A percentile compares a stretch with the other conserved stretches of the same genome.
Conservation (phyloP, 805 yeast species). For the Candida ipomoeae region DNA sequence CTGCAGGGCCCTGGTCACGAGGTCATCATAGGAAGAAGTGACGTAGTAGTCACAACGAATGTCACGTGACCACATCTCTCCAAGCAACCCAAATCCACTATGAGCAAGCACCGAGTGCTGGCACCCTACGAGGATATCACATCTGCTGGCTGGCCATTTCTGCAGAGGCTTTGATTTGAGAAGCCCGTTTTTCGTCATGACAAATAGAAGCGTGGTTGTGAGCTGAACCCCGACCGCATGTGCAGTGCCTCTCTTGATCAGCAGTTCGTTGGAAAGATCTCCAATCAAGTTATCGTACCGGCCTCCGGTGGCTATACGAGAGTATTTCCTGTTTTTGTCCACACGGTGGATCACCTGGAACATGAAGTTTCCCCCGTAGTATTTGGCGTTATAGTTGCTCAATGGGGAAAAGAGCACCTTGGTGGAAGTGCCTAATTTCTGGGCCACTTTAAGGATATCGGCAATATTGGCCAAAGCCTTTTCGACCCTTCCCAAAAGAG, state of each 20-base stretch:
- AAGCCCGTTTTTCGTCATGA: slow-evolving; percentile 28
- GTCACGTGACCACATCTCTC: slow-evolving; percentile 68
- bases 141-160: slow-evolving; percentile 47
- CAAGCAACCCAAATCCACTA: slow-evolving; percentile 60
- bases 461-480: slow-evolving; percentile 58
- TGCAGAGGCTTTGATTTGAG: slow-evolving; percentile 32
- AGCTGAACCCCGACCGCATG: slow-evolving; percentile 83
- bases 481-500: slow-evolving; percentile 56
- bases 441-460: slow-evolving; percentile 51
- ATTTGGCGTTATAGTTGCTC: slow-evolving; percentile 75
- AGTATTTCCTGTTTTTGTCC: slow-evolving; percentile 42
- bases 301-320: slow-evolving; percentile 83
- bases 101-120: slow-evolving; percentile 53
- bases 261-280: slow-evolving; percentile 52
- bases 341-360: slow-evolving; percentile 78
- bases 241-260: slow-evolving; percentile 23
- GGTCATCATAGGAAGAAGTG: slow-evolving; percentile 52
- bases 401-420: slow-evolving; percentile 71
- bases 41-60: slow-evolving; percentile 65
- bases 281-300: slow-evolving; percentile 76
- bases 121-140: slow-evolving; percentile 79
- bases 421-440: slow-evolving; percentile 55
- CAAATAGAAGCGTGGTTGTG: slow-evolving; percentile 45
- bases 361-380: slow-evolving; percentile 80
- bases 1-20: slow-evolving; percentile 53